Percentiles rank a stretch among this genome's conserved stretches.
These are phyloP conservation scores for Penicillium digitatum DNA, from an alignment of 2,329 filamentous ascomycete species.

Conservation along the genomic window DNA sequence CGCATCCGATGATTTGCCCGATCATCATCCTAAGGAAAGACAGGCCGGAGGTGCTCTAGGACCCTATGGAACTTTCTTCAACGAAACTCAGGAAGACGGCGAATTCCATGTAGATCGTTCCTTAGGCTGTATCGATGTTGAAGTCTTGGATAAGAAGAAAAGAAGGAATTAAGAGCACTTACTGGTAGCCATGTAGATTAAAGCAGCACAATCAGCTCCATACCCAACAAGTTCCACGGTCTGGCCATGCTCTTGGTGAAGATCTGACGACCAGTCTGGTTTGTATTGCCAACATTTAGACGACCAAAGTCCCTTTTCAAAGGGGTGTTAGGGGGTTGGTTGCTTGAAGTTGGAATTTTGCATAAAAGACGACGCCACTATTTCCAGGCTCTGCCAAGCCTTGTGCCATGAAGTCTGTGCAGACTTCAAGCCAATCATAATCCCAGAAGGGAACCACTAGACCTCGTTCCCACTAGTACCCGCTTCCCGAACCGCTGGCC, in stretches of 20 bases:
- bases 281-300: slow-evolving; percentile 11
- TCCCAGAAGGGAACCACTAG: rapidly evolving
- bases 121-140: slow-evolving; percentile 35
- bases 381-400: slow-evolving; percentile 13
- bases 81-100: slow-evolving; percentile 50
- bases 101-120: slow-evolving; percentile 49
- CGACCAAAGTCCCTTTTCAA: neutral
- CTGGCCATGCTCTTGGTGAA: slow-evolving; percentile 44
- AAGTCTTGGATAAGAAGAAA: neutral
- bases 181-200: slow-evolving; percentile 41
- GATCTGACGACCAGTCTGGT: slow-evolving; percentile 11
- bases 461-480: neutral
- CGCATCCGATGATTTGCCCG: slow-evolving; percentile 33
- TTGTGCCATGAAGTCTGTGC: neutral
- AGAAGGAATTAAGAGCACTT: neutral
- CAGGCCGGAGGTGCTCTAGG: slow-evolving; percentile 42
- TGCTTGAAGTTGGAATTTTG: slow-evolving; percentile 4
- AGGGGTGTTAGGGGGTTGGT: neutral
- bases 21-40: slow-evolving; percentile 46
- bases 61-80: slow-evolving; percentile 40
- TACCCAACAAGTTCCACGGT: slow-evolving; percentile 44
- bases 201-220: slow-evolving; percentile 47
- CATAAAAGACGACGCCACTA: slow-evolving; percentile 12
- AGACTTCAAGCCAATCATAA: neutral
- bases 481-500: neutral